Conservation (phyloP, 495 filamentous ascomycete genomes). For the Apodospora peruviana region DNA sequence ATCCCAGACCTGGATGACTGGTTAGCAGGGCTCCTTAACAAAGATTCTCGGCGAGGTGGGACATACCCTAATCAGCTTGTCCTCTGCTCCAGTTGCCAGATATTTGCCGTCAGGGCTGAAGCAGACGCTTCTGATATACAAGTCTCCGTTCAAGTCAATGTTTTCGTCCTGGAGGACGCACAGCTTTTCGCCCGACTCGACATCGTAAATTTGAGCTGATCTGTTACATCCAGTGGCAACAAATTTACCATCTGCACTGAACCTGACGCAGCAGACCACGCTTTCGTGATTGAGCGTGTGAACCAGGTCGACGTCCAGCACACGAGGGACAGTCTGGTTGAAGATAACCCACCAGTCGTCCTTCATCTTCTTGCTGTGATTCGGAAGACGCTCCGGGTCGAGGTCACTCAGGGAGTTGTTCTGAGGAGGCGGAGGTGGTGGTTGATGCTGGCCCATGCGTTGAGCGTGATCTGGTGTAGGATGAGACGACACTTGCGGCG, state of each 20-base stretch:
- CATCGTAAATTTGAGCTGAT: conserved; percentile 87
- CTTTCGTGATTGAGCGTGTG: conserved; percentile 82
- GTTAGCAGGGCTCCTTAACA: neutral
- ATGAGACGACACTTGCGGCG: conserved; percentile 75
- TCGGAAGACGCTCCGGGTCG: conserved; percentile 76
- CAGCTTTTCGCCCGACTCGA: conserved; percentile 69
- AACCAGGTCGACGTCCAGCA: conserved; percentile 82
- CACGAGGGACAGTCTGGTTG: conserved; percentile 76
- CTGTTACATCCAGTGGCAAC: conserved; percentile 86
- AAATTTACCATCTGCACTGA: conserved; percentile 83
- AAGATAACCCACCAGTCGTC: conserved; percentile 86
- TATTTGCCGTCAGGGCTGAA: conserved; percentile 90
- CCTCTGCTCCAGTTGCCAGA: conserved; percentile 83
- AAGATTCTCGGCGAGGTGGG: neutral
- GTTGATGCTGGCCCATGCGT: conserved; percentile 26
- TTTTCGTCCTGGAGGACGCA: conserved; percentile 76
- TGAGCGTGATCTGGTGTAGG: conserved; percentile 60
- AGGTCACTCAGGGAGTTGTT: conserved; percentile 80
- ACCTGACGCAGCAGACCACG: conserved; percentile 86
- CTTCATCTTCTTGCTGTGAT: conserved; percentile 76
- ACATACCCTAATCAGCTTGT: conserved; percentile 84
- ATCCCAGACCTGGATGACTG: conserved; percentile 76
- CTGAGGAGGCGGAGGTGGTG: conserved; percentile 31
- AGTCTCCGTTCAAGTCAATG: conserved; percentile 75
- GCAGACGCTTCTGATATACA: conserved; percentile 88